Percentiles rank a stretch among this genome's conserved stretches.
Conservation (phyloP, 2,329 filamentous ascomycete genomes). For the Fusarium sp. region DNA sequence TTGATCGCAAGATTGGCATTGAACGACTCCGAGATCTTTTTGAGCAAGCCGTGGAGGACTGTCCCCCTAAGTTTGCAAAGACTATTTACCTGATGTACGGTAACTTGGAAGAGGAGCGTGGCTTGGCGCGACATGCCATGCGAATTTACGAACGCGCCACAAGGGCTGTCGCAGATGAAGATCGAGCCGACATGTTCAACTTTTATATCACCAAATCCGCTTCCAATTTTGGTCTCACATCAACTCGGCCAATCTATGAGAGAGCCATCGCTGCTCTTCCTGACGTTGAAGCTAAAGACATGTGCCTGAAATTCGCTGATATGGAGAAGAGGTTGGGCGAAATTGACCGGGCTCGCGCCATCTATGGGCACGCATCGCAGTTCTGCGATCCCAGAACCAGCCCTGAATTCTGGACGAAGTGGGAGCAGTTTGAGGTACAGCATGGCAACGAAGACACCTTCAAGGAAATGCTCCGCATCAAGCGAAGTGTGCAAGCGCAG, state of each 20-base stretch:
- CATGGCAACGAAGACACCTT: conserved; percentile 99
- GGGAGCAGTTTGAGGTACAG: conserved; percentile 97
- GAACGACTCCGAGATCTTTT: conserved; percentile 94
- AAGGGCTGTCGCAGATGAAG: conserved; percentile 92
- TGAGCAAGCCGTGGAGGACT: conserved; percentile 95
- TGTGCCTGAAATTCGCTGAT: conserved; percentile 99
- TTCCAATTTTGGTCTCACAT: conserved; percentile 96
- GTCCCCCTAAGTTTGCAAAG: conserved; percentile 95
- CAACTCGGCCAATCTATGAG: conserved; percentile 95
- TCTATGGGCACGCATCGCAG: conserved; percentile 96
- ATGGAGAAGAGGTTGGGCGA: conserved; percentile 94
- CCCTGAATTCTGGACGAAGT: conserved; percentile 92
- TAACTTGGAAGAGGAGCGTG: conserved; percentile 94
- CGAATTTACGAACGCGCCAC: conserved; percentile 98
- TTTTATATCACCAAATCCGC: conserved; percentile 99
- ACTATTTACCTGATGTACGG: conserved; percentile 98
- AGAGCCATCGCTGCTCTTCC: conserved; percentile 93
- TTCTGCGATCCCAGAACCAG: conserved; percentile 96
- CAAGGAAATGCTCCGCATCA: conserved; percentile 98
- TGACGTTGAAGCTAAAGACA: conserved; percentile 91
- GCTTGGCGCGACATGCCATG: conserved; percentile 96
- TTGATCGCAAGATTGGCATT: conserved; percentile 95
- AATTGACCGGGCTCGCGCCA: conserved; percentile 93
- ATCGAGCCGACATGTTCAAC: conserved; percentile 97
- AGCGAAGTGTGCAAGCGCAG: conserved; percentile 95